phyloP scores from a whole-genome alignment of 2,329 filamentous ascomycete species.

The Podosphaera fusca region DNA sequence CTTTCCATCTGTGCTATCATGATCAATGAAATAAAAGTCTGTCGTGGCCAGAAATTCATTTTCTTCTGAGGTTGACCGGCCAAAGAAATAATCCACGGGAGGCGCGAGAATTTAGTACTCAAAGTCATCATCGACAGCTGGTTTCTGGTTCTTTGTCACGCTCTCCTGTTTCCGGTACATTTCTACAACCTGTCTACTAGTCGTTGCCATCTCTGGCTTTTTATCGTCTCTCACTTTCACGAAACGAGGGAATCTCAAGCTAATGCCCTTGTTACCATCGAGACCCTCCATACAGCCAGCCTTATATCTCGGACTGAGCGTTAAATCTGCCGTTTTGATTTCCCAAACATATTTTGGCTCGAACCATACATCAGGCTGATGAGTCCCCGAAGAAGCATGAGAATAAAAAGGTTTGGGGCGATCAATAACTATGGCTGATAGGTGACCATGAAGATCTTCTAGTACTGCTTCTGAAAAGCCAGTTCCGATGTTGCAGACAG shows the following conservation, averaged over 20 bases:
- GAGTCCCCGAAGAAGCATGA: constrained; percentile 62
- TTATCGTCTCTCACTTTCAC: constrained; percentile 87
- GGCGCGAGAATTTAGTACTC: constrained; percentile 43
- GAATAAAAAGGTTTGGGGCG: constrained; percentile 84
- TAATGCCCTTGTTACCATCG: constrained; percentile 57
- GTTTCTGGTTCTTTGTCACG: constrained; percentile 58
- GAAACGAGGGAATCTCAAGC: constrained; percentile 75
- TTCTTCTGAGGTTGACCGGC: too few species aligned
- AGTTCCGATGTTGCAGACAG: constrained; percentile 94
- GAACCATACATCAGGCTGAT: constrained; percentile 97
- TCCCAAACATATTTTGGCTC: constrained; percentile 92
- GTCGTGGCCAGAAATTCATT: too few species aligned
- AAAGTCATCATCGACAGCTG: constrained; percentile 85
- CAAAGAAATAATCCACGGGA: too few species aligned
- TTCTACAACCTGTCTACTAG: constrained; percentile 66
- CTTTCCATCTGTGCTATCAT: too few species aligned
- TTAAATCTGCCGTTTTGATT: constrained; percentile 88
- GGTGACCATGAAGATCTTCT: constrained; percentile 58
- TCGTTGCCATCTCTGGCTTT: constrained; percentile 78
- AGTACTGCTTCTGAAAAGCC: constrained; percentile 89
- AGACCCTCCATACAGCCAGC: constrained; percentile 67
- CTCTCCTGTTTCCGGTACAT: constrained; percentile 95
- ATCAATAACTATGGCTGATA: constrained; percentile 63
- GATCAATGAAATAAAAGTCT: too few species aligned
- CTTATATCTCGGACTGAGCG: constrained; percentile 76